Conservation (phyloP, 2,329 filamentous ascomycete genomes). For the Coniochaeta sp. region DNA sequence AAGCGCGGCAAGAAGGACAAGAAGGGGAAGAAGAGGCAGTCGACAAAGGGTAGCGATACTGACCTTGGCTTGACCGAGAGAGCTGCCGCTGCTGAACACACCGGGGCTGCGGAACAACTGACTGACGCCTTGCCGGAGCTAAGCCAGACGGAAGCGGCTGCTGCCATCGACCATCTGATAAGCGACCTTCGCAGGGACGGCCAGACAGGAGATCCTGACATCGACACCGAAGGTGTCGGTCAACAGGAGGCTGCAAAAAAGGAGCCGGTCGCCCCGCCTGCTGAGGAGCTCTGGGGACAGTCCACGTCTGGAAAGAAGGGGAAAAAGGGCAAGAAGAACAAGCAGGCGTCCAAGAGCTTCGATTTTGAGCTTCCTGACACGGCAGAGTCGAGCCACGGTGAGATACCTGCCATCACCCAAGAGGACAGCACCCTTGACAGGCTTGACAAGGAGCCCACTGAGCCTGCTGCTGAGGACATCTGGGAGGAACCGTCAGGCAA, state of each 20-base stretch:
- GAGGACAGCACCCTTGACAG: too few relatives aligned
- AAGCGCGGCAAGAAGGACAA: neutral
- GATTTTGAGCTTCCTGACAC: neutral
- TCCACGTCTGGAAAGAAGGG: conserved; percentile 1
- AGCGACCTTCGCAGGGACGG: neutral
- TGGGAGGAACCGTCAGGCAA: neutral
- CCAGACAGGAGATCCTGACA: neutral
- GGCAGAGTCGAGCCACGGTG: neutral
- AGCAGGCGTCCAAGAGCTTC: neutral
- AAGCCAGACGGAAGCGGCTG: neutral
- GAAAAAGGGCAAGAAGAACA: conserved; percentile 3
- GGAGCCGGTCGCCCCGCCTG: neutral
- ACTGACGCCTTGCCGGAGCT: neutral
- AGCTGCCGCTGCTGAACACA: neutral
- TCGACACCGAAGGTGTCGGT: neutral
- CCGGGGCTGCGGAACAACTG: neutral
- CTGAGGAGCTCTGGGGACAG: neutral
- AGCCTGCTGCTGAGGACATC: neutral
- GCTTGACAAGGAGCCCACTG: neutral
- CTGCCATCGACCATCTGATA: neutral
- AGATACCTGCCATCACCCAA: neutral
- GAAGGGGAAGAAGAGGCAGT: neutral
- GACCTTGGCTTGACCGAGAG: neutral
- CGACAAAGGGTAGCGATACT: neutral
- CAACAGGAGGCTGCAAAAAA: neutral